These are phyloP conservation scores for Epichloe sp. DNA, from an alignment of 2,329 filamentous ascomycete genomes.

Conservation along the genomic window DNA sequence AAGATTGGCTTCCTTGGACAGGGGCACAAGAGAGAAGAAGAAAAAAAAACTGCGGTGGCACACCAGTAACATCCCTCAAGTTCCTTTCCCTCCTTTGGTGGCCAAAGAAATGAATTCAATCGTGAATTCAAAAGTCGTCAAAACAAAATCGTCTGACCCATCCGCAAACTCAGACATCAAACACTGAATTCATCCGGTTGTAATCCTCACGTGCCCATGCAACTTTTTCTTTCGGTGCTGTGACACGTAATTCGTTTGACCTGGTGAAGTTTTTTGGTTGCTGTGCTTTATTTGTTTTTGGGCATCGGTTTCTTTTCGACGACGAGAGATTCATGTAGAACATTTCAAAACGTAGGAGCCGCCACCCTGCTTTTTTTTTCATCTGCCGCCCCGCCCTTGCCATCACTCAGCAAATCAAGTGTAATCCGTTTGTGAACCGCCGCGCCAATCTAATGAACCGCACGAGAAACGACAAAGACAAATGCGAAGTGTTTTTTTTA, in stretches of 20 bases:
- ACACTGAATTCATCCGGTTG: not conserved
- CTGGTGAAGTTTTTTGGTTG: conserved; percentile 4
- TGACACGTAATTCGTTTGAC: not conserved
- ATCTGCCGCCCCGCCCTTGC: conserved; percentile 26
- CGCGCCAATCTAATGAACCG: conserved; percentile 42
- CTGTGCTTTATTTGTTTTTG: conserved; percentile 22
- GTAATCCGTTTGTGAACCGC: conserved; percentile 35
- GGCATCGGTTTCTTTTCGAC: conserved; percentile 14
- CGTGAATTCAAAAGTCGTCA: not conserved
- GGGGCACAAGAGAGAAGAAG: not conserved
- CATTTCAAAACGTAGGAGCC: conserved; percentile 20
- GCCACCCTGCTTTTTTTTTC: conserved; percentile 12
- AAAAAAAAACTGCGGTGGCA: not conserved
- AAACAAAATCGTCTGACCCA: not conserved
- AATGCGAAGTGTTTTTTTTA: conserved; percentile 18
- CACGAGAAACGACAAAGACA: conserved; percentile 33
- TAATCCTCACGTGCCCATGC: conserved; percentile 1
- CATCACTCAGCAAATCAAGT: conserved; percentile 35
- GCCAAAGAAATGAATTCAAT: not conserved
- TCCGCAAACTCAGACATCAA: not conserved
- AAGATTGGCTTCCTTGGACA: conserved; percentile 5
- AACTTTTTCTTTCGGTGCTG: not conserved
- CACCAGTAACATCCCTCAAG: conserved; percentile 1
- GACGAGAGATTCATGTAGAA: conserved; percentile 22
- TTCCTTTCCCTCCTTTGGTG: not conserved